Percentiles rank a stretch among this genome's conserved stretches.
phyloP scores from a whole-genome alignment of 306 rosid species.

The Benincasa hispida region DNA sequence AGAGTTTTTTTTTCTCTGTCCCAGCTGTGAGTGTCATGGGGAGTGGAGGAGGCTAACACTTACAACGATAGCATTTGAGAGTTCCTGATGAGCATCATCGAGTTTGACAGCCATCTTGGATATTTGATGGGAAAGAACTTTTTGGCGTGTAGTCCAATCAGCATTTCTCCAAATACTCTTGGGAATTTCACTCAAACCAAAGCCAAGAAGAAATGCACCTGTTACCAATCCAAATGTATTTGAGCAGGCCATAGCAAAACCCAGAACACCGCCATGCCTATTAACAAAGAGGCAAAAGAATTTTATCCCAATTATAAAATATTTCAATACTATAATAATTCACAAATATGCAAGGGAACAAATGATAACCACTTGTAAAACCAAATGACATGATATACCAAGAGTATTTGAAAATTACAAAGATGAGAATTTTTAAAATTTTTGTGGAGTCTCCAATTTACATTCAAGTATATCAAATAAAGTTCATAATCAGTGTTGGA shows the following conservation, averaged over 20 bases:
- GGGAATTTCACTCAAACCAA: conserved; percentile 94
- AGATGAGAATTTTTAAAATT: neutral
- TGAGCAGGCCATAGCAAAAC: conserved; percentile 94
- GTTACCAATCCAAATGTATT: conserved; percentile 97
- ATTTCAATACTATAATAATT: neutral
- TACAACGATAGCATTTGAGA: conserved; percentile 83
- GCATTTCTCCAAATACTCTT: conserved; percentile 82
- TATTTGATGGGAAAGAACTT: conserved; percentile 92
- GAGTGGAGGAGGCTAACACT: conserved; percentile 10
- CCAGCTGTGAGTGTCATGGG: neutral
- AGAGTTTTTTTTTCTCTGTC: neutral
- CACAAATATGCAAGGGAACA: neutral
- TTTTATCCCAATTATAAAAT: neutral
- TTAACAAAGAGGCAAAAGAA: conserved; percentile 10
- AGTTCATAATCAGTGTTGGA: neutral
- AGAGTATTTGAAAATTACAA: neutral
- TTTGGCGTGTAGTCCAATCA: conserved; percentile 80
- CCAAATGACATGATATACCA: neutral
- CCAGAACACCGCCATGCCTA: conserved; percentile 68
- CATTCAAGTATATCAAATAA: neutral
- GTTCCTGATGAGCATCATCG: conserved; percentile 91
- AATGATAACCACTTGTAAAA: neutral
- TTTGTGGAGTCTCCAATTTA: neutral
- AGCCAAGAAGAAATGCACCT: conserved; percentile 98
- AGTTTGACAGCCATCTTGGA: conserved; percentile 93